A percentile compares a stretch with the other conserved stretches of the same genome.
Conservation (phyloP, 768 basidiomycete genomes). For the Tubosaeta sp. region DNA sequence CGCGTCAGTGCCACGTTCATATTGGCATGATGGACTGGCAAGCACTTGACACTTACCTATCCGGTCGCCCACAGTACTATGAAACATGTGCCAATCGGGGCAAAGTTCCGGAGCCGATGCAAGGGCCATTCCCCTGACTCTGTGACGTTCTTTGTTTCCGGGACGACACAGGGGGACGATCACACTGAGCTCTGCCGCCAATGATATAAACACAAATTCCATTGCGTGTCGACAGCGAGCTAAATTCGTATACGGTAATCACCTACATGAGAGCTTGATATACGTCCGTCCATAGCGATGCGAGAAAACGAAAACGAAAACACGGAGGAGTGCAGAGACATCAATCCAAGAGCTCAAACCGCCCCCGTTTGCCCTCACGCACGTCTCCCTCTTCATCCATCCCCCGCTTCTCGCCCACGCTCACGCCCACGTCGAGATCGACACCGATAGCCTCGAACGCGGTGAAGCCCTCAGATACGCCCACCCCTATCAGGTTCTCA, state of each 20-base stretch:
- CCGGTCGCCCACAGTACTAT: too few species aligned
- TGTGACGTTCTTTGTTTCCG: too few species aligned
- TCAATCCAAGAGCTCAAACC: conserved; percentile 61
- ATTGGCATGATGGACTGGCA: too few species aligned
- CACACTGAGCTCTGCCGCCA: too few species aligned
- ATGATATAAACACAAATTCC: neutral
- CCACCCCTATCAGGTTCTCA: conserved; percentile 51
- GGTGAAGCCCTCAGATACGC: conserved; percentile 26
- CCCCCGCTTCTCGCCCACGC: conserved; percentile 27
- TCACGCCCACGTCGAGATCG: conserved; percentile 30
- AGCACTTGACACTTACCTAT: too few species aligned
- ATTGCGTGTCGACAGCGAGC: neutral
- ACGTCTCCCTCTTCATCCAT: conserved; percentile 2
- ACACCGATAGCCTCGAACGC: conserved; percentile 17
- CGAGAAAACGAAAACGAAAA: conserved; percentile 1
- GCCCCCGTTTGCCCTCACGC: conserved; percentile 50
- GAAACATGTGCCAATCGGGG: too few species aligned
- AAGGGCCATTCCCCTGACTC: too few species aligned
- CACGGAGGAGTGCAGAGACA: too few species aligned
- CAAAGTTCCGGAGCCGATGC: too few species aligned
- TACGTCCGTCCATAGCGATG: conserved; percentile 7
- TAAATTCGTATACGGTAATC: conserved; percentile 24
- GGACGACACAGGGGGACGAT: too few species aligned
- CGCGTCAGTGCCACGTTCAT: too few species aligned
- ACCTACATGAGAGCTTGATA: neutral